phyloP scores from a whole-genome alignment of 2,329 filamentous ascomycete genomes.

The Zymoseptoria ardabiliae region DNA sequence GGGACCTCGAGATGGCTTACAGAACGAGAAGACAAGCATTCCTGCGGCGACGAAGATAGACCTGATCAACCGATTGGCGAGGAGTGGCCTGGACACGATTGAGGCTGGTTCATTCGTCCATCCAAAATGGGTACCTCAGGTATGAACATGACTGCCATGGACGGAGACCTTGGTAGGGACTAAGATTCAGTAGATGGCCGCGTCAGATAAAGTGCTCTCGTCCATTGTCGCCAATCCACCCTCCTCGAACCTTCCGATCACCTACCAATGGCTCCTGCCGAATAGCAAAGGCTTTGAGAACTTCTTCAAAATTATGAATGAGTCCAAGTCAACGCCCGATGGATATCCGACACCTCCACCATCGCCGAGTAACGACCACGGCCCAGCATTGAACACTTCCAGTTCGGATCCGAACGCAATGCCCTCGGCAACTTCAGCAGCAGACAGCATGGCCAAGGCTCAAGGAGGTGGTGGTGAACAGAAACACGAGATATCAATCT shows the following conservation, averaged over 20 bases:
- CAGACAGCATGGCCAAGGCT: conserved; percentile 50
- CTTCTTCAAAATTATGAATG: conserved; percentile 48
- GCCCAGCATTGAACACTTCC: conserved; percentile 37
- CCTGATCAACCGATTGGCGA: conserved; percentile 61
- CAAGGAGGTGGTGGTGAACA: conserved; percentile 32
- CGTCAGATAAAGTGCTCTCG: conserved; percentile 66
- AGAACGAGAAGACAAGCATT: conserved; percentile 72
- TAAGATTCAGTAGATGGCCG: conserved; percentile 57
- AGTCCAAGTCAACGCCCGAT: conserved; percentile 32
- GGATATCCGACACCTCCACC: conserved; percentile 44
- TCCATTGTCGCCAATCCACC: conserved; percentile 56
- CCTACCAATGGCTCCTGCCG: conserved; percentile 74
- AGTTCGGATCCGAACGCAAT: conserved; percentile 37
- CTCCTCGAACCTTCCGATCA: conserved; percentile 48
- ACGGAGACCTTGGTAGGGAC: neutral
- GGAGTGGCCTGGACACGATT: conserved; percentile 63
- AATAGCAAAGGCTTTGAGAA: conserved; percentile 66
- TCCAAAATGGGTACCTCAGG: conserved; percentile 79
- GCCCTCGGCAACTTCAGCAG: conserved; percentile 29
- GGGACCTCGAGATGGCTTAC: conserved; percentile 72
- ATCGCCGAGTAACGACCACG: conserved; percentile 30
- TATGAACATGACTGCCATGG: conserved; percentile 27
- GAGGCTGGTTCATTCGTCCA: conserved; percentile 78
- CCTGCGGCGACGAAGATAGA: conserved; percentile 67
- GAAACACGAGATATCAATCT: conserved; percentile 65